Evolutionary conservation across 306 rosid genomes (phyloP).

Genomic region (Vigna reflexopilosa): DNA sequence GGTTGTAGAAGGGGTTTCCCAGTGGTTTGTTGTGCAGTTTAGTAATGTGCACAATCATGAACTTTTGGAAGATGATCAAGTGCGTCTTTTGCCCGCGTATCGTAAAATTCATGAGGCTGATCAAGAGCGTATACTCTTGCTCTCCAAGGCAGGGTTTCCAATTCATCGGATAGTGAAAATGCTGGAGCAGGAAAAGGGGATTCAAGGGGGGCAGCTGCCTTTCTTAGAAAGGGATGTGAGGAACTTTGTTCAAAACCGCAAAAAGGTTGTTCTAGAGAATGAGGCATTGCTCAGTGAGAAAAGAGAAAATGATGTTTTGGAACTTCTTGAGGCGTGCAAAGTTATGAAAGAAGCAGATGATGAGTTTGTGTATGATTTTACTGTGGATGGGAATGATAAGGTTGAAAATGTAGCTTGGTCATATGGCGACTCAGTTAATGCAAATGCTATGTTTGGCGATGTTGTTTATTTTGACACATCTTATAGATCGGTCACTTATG

Average conservation of each 20-base stretch:
- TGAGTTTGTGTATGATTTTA: constrained; percentile 78
- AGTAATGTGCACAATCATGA: constrained; percentile 94
- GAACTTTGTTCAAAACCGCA: constrained; percentile 91
- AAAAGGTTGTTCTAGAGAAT: constrained; percentile 85
- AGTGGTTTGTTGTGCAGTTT: constrained; percentile 94
- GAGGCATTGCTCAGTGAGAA: constrained; percentile 86
- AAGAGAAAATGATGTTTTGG: constrained; percentile 80
- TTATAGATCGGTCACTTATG: constrained; percentile 83
- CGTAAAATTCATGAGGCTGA: constrained; percentile 90
- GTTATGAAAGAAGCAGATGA: constrained; percentile 72
- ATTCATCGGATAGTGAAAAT: constrained; percentile 93
- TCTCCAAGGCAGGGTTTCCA: constrained; percentile 93
- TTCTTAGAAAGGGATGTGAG: constrained; percentile 96
- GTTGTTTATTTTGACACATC: constrained; percentile 80
- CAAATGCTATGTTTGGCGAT: constrained; percentile 75
- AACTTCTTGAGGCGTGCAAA: constrained; percentile 95
- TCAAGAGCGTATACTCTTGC: constrained; percentile 90
- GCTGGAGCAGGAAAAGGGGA: constrained; percentile 94
- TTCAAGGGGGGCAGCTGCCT: constrained; percentile 91
- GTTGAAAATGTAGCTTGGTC: constrained; percentile 90
- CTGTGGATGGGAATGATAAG: constrained; percentile 81
- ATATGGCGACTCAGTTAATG: constrained; percentile 71
- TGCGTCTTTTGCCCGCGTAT: constrained; percentile 92
- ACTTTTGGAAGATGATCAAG: constrained; percentile 94
- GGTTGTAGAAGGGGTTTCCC: constrained; percentile 80